Conservation (phyloP, 1,284 basidiomycete genomes). For the Chiua sp. region DNA sequence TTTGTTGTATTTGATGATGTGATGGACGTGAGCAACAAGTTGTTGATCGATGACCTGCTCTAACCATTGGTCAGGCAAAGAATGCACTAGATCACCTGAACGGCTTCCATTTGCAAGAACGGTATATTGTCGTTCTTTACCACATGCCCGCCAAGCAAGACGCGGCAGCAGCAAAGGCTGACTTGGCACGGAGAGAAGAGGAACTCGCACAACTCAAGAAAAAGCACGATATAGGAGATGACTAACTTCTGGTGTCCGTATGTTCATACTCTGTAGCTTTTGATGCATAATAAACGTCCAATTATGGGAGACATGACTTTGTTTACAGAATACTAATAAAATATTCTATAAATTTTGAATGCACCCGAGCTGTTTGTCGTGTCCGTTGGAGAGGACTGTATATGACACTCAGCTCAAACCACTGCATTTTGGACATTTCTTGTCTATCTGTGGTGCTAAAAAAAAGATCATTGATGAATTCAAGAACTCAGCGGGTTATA, state of each 20-base stretch:
- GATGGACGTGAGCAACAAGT: slow-evolving; percentile 73
- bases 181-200: slow-evolving; percentile 90
- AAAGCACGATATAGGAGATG: slow-evolving; percentile 81
- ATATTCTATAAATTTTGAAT: slow-evolving; percentile 6
- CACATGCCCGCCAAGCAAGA: slow-evolving; percentile 98
- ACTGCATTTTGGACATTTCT: slow-evolving; percentile 36
- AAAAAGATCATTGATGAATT: slow-evolving; percentile 50
- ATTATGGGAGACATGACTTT: slow-evolving; percentile 12
- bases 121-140: slow-evolving; percentile 97
- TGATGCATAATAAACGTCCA: slow-evolving; percentile 3
- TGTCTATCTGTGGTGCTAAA: slow-evolving; percentile 39
- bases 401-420: slow-evolving; percentile 23
- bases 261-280: slow-evolving; percentile 8
- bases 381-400: slow-evolving; percentile 5
- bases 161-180: slow-evolving; percentile 90
- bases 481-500: slow-evolving; percentile 41
- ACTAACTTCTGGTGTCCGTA: slow-evolving; percentile 42
- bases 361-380: slow-evolving; percentile 14
- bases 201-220: slow-evolving; percentile 90
- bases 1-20: slow-evolving; percentile 94
- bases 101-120: slow-evolving; percentile 97
- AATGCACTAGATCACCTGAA: slow-evolving; percentile 97
- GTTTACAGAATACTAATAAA: slow-evolving; percentile 16
- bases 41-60: slow-evolving; percentile 1
- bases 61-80: slow-evolving; percentile 69